phyloP scores from a whole-genome alignment of 208 protist species.

The Wallacemonas sp. region DNA sequence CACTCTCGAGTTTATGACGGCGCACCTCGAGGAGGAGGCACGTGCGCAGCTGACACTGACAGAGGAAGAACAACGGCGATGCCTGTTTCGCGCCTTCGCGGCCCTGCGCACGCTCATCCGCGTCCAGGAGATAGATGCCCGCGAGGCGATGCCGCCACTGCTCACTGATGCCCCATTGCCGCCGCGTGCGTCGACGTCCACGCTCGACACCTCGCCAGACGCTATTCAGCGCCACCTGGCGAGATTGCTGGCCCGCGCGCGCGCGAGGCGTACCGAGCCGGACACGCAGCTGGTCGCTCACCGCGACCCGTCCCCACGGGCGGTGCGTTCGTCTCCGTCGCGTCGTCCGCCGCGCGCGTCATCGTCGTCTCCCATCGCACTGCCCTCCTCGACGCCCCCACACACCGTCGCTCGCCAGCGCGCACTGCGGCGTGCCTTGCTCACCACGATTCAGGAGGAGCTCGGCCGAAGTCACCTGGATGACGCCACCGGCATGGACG shows the following conservation, averaged over 20 bases:
- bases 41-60: constrained; percentile 29
- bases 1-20: background rate
- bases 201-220: background rate
- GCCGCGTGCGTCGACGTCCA: too few relatives aligned
- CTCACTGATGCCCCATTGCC: background rate
- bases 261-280: background rate
- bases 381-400: background rate
- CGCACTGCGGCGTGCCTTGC: background rate
- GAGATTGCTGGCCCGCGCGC: background rate
- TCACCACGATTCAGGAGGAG: background rate
- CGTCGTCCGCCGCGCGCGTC: too few relatives aligned
- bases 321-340: too few relatives aligned
- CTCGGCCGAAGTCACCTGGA: background rate
- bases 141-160: background rate
- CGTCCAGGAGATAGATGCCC: constrained; percentile 26
- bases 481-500: background rate
- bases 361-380: too few relatives aligned
- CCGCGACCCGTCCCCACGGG: too few relatives aligned
- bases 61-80: constrained; percentile 37
- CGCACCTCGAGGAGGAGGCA: constrained; percentile 32
- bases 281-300: background rate
- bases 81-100: constrained; percentile 28
- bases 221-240: background rate
- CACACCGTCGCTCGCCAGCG: background rate
- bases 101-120: constrained; percentile 30